Evolutionary conservation across 306 rosid species (phyloP).

Genomic region (Quercus mongolica): DNA sequence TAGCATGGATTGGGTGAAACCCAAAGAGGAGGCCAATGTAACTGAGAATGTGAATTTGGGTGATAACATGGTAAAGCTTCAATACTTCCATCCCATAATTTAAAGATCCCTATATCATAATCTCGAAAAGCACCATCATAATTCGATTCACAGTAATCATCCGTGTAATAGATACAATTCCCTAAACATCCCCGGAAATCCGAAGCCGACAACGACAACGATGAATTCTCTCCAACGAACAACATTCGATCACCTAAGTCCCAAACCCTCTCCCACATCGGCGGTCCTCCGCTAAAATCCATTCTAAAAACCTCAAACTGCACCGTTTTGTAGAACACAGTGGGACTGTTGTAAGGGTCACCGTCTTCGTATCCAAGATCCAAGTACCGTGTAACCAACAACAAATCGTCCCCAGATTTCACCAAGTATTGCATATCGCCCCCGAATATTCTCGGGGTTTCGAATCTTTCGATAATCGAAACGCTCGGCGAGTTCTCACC

Average conservation of each 20-base stretch:
- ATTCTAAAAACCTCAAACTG: constrained; percentile 51
- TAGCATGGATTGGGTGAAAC: constrained; percentile 61
- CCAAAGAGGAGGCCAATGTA: constrained; percentile 63
- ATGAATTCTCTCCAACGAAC: constrained; percentile 62
- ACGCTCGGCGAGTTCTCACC: constrained; percentile 18
- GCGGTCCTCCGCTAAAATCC: constrained; percentile 32
- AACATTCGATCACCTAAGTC: constrained; percentile 48
- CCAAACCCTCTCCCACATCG: constrained; percentile 39
- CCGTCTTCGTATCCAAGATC: constrained; percentile 23
- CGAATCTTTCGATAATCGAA: constrained; percentile 13
- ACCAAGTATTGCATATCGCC: constrained; percentile 62
- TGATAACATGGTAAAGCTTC: constrained; percentile 48
- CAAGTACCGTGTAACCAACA: constrained; percentile 44
- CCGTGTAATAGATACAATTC: constrained; percentile 57
- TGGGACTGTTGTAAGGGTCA: background rate
- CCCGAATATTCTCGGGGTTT: background rate
- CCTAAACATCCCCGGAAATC: constrained; percentile 48
- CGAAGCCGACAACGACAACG: constrained; percentile 44
- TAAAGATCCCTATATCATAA: constrained; percentile 61
- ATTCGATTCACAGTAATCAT: constrained; percentile 58
- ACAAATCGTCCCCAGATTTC: constrained; percentile 39
- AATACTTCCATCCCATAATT: constrained; percentile 34
- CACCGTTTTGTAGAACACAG: constrained; percentile 38
- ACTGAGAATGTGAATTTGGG: constrained; percentile 23
- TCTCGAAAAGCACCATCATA: constrained; percentile 43